Percentiles rank a stretch among this genome's conserved stretches.
These are phyloP conservation scores for Pichia cephalocereana DNA, from an alignment of 805 yeast species.

Conservation along the genomic window DNA sequence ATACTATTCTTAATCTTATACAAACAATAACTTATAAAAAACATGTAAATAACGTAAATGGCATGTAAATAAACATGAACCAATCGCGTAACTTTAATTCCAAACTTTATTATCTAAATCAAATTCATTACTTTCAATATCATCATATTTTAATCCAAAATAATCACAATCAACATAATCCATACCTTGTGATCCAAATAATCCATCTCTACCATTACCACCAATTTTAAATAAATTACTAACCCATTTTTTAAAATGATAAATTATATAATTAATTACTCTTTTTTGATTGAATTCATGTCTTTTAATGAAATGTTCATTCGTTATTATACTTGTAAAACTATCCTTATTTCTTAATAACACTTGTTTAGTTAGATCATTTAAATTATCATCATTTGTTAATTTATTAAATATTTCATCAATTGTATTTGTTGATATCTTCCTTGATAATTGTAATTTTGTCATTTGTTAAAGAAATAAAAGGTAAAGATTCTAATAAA, in stretches of 20 bases:
- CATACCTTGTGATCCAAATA: not conserved
- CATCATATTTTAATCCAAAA: slow-evolving; percentile 6
- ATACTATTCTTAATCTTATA: not conserved
- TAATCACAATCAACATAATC: slow-evolving; percentile 2
- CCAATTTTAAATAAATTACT: not conserved
- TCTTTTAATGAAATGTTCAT: not conserved
- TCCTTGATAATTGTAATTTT: too few relatives aligned
- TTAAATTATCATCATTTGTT: not conserved
- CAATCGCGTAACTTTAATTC: not conserved
- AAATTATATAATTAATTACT: not conserved
- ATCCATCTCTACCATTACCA: not conserved
- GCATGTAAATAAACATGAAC: too few relatives aligned
- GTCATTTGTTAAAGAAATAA: too few relatives aligned
- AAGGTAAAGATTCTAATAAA: too few relatives aligned
- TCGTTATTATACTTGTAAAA: slow-evolving; percentile 1
- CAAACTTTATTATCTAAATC: slow-evolving; percentile 2
- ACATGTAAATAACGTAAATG: not conserved
- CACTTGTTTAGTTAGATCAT: not conserved
- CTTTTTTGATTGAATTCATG: not conserved
- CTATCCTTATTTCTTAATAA: slow-evolving; percentile 4
- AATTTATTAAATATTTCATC: not conserved
- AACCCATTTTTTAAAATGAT: slow-evolving; percentile 6
- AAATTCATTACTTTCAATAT: slow-evolving; percentile 2
- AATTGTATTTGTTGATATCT: not conserved
- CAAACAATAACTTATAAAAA: not conserved